These are phyloP conservation scores for Mycena olivaceomarginata DNA, from an alignment of 768 basidiomycete genomes.

Conservation along the genomic window DNA sequence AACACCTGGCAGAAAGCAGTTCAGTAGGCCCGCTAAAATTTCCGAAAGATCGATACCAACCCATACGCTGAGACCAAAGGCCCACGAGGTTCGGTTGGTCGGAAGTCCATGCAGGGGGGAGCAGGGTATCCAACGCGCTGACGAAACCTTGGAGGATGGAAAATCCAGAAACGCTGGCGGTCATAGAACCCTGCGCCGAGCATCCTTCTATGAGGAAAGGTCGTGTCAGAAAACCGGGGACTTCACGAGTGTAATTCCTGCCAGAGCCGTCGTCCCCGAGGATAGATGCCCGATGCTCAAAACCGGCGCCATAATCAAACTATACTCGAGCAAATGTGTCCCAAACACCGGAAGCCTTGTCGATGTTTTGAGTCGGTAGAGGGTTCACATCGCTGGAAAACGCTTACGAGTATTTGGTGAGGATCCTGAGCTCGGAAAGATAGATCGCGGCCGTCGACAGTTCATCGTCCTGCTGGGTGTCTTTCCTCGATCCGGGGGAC, in stretches of 20 bases:
- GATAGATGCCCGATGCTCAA: conserved; percentile 94
- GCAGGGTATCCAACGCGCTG: conserved; percentile 93
- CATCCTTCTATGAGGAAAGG: neutral
- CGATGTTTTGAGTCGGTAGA: neutral
- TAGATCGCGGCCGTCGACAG: conserved; percentile 58
- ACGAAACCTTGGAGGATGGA: conserved; percentile 89
- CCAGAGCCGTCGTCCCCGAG: conserved; percentile 82
- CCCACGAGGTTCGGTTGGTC: conserved; percentile 89
- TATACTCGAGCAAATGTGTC: conserved; percentile 90
- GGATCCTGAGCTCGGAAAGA: conserved; percentile 76
- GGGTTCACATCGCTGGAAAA: neutral
- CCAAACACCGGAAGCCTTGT: conserved; percentile 53
- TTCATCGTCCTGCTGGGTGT: conserved; percentile 54
- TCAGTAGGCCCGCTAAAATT: neutral
- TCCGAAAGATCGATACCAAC: conserved; percentile 58
- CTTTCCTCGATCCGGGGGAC: conserved; percentile 77
- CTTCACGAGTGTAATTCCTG: conserved; percentile 78
- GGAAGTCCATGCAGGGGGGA: conserved; percentile 97
- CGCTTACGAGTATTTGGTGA: conserved; percentile 81
- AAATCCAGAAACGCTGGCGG: conserved; percentile 83
- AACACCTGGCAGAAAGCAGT: conserved; percentile 65
- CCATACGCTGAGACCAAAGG: conserved; percentile 93
- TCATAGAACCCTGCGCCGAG: conserved; percentile 73
- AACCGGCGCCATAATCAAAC: conserved; percentile 89
- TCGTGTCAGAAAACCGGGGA: neutral